These are phyloP conservation scores for Micractinium conductrix DNA, from an alignment of 139 green algal genomes.

Conservation along the genomic window DNA sequence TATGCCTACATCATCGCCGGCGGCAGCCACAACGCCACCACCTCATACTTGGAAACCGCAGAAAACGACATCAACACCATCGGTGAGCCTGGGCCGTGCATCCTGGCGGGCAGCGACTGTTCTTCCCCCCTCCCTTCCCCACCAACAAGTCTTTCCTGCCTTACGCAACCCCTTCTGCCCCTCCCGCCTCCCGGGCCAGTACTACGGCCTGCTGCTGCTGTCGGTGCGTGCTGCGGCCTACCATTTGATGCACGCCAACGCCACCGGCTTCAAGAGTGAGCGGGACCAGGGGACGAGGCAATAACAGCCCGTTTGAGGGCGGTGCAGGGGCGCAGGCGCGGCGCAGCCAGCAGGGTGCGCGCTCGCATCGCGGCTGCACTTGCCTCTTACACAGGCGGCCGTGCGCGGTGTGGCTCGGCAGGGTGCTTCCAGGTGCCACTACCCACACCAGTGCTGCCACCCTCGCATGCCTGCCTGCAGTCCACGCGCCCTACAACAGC, in stretches of 20 bases:
- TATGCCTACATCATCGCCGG: background rate
- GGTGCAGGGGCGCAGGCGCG: too few relatives aligned
- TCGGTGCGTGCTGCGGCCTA: conserved; percentile 5
- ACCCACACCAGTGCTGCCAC: background rate
- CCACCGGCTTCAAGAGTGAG: conserved; percentile 2
- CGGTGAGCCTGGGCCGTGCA: background rate
- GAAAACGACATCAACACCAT: background rate
- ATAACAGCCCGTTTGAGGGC: too few relatives aligned
- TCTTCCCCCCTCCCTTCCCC: background rate
- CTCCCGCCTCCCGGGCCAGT: background rate
- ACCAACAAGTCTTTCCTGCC: background rate
- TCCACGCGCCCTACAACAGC: background rate
- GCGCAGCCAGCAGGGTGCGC: too few relatives aligned
- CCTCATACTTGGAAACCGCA: background rate
- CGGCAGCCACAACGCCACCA: background rate
- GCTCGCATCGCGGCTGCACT: background rate
- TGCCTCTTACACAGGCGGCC: too few relatives aligned
- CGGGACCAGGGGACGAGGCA: too few relatives aligned
- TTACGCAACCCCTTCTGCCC: background rate
- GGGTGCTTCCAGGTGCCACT: background rate
- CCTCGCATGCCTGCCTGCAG: background rate
- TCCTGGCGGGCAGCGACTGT: background rate
- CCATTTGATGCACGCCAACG: conserved; percentile 2
- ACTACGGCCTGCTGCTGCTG: conserved; percentile 8
- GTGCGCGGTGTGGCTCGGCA: too few relatives aligned